Percentiles rank a stretch among this genome's conserved stretches.
These are phyloP conservation scores for Chaetomium globosum DNA, from an alignment of 2,329 filamentous ascomycete genomes.

Conservation along the genomic window DNA sequence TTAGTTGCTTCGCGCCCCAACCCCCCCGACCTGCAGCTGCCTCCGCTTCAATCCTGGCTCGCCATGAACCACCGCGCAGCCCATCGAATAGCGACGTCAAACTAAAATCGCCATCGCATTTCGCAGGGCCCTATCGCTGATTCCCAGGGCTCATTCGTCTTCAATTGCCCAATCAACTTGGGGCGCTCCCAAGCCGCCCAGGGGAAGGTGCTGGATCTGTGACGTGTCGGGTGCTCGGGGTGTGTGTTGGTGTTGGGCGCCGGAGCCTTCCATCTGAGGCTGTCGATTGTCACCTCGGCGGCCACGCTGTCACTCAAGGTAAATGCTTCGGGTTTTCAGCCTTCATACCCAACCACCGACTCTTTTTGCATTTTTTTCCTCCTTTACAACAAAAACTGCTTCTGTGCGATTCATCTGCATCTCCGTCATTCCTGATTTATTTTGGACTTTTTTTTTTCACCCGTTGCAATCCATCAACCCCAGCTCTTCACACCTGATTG, in stretches of 20 bases:
- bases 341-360: constrained; percentile 13
- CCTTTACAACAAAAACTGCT: background rate
- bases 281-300: constrained; percentile 9
- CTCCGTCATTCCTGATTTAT: background rate
- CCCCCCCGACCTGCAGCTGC: constrained; percentile 4
- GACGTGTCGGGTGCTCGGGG: constrained; percentile 24
- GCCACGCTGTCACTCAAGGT: constrained; percentile 29
- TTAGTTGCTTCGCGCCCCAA: constrained; percentile 26
- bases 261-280: constrained; percentile 4
- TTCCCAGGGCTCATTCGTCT: background rate
- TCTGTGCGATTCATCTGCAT: constrained; percentile 1
- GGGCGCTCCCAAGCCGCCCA: background rate
- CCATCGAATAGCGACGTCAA: constrained; percentile 2
- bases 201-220: background rate
- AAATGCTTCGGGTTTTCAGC: background rate
- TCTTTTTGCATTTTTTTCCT: constrained; percentile 1
- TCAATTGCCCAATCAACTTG: background rate
- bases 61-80: background rate
- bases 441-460: background rate
- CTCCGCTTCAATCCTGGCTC: constrained; percentile 12
- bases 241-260: constrained; percentile 5
- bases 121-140: background rate
- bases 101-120: constrained; percentile 10
- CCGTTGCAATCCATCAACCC: background rate
- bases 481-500: background rate